A percentile compares a stretch with the other conserved stretches of the same genome.
These are phyloP conservation scores for Melanopsichium pennsylvanicum DNA, from an alignment of 1,284 basidiomycete genomes.

Conservation along the genomic window DNA sequence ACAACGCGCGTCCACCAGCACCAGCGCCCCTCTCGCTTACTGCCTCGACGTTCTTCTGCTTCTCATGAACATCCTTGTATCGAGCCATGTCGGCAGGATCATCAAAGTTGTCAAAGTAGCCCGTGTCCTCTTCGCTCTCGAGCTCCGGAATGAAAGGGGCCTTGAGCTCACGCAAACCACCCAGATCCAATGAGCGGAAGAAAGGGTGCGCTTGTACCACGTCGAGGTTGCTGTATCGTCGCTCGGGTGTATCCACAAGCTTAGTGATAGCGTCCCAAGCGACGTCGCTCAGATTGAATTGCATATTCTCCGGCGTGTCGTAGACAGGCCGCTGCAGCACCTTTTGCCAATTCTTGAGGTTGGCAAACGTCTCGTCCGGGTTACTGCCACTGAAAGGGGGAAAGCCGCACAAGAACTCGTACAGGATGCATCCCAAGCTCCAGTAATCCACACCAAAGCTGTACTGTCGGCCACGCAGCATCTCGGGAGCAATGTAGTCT, in stretches of 20 bases:
- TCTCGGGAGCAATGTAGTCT: constrained; percentile 84
- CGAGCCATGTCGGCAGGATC: constrained; percentile 95
- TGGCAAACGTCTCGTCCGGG: constrained; percentile 98
- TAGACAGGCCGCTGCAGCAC: constrained; percentile 89
- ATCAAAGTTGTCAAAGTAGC: constrained; percentile 98
- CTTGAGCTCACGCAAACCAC: constrained; percentile 77
- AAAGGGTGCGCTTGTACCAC: constrained; percentile 84
- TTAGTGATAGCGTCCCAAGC: constrained; percentile 95
- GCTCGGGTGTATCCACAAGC: constrained; percentile 79
- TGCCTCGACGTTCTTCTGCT: constrained; percentile 88
- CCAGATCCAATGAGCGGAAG: constrained; percentile 81
- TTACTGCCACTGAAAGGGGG: constrained; percentile 96
- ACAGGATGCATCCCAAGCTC: constrained; percentile 97
- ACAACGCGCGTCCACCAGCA: constrained; percentile 78
- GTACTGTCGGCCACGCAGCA: constrained; percentile 92
- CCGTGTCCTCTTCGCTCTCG: constrained; percentile 89
- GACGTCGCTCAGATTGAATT: constrained; percentile 92
- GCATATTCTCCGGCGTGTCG: constrained; percentile 91
- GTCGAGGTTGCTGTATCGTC: constrained; percentile 78
- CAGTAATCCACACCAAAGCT: constrained; percentile 96
- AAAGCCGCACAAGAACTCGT: constrained; percentile 87
- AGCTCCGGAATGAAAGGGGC: constrained; percentile 96
- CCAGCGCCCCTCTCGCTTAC: constrained; percentile 74
- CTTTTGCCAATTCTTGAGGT: constrained; percentile 96
- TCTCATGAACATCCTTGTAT: constrained; percentile 88